phyloP scores from a whole-genome alignment of 2,329 filamentous ascomycete genomes.

The Calonectria pteridis region DNA sequence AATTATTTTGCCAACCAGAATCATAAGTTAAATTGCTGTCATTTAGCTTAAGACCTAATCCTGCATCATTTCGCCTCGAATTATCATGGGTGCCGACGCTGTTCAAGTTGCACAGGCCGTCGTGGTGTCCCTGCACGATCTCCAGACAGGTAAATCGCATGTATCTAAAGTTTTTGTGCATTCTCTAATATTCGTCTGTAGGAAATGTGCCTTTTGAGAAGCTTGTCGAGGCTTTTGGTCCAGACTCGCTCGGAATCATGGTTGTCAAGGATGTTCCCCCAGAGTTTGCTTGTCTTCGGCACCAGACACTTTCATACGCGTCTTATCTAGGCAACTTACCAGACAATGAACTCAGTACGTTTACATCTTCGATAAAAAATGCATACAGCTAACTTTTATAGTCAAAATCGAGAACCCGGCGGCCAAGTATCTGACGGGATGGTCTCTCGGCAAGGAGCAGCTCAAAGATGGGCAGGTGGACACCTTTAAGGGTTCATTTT shows the following conservation, averaged over 20 bases:
- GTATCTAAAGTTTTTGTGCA: slow-evolving; percentile 5
- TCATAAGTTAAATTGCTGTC: neutral
- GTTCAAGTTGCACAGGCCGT: slow-evolving; percentile 61
- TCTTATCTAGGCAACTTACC: slow-evolving; percentile 90
- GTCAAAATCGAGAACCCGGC: slow-evolving; percentile 69
- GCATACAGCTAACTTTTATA: slow-evolving; percentile 39
- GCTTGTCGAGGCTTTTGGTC: slow-evolving; percentile 86
- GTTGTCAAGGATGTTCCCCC: slow-evolving; percentile 86
- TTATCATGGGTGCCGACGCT: neutral
- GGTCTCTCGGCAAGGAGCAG: slow-evolving; percentile 86
- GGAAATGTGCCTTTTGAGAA: slow-evolving; percentile 76
- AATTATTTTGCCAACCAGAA: neutral
- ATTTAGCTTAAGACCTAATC: neutral
- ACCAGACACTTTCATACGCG: slow-evolving; percentile 83
- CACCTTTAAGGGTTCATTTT: slow-evolving; percentile 86
- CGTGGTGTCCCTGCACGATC: slow-evolving; percentile 71
- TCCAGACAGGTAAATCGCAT: slow-evolving; percentile 65
- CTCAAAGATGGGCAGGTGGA: slow-evolving; percentile 83
- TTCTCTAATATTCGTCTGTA: slow-evolving; percentile 47
- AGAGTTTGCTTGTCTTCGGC: slow-evolving; percentile 78
- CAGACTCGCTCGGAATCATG: slow-evolving; percentile 90
- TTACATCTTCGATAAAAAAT: neutral
- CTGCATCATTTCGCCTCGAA: neutral
- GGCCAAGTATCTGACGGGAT: slow-evolving; percentile 77
- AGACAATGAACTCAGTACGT: slow-evolving; percentile 74